phyloP scores from a whole-genome alignment of 768 basidiomycete species.

The Russula griseocarnosa region DNA sequence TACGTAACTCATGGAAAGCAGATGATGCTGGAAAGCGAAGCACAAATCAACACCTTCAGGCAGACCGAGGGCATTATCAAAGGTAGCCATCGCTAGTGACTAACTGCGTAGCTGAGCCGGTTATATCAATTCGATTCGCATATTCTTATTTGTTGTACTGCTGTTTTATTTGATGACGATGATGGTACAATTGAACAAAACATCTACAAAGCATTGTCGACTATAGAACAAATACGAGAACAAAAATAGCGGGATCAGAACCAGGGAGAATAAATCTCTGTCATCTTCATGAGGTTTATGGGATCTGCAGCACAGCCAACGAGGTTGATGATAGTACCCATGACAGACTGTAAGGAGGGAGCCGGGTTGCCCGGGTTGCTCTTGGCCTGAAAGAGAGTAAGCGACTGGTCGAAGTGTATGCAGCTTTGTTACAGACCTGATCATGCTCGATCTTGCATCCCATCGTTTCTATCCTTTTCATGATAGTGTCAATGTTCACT shows the following conservation, averaged over 20 bases:
- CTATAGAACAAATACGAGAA: slow-evolving; percentile 22
- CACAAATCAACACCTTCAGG: slow-evolving; percentile 60
- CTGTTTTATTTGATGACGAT: slow-evolving; percentile 13
- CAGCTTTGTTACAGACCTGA: slow-evolving; percentile 46
- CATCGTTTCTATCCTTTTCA: slow-evolving; percentile 77
- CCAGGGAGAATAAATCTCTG: slow-evolving; percentile 83
- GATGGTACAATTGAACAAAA: slow-evolving; percentile 14
- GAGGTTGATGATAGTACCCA: slow-evolving; percentile 77
- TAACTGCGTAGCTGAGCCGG: neutral
- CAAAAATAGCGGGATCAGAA: slow-evolving; percentile 44
- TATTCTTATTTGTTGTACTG: slow-evolving; percentile 22
- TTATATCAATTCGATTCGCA: slow-evolving; percentile 4
- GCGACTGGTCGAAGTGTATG: neutral
- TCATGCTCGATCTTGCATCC: slow-evolving; percentile 86
- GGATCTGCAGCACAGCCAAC: slow-evolving; percentile 87
- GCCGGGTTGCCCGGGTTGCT: slow-evolving; percentile 36
- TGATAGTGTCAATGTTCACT: slow-evolving; percentile 61
- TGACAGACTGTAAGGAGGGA: slow-evolving; percentile 49
- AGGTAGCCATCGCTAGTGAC: slow-evolving; percentile 22
- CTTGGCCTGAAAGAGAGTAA: slow-evolving; percentile 31
- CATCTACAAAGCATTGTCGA: slow-evolving; percentile 18
- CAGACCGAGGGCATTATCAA: slow-evolving; percentile 64
- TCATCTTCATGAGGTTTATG: slow-evolving; percentile 77
- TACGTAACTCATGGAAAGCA: slow-evolving; percentile 31
- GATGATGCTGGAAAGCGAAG: slow-evolving; percentile 77